Percentiles rank a stretch among this genome's conserved stretches.
Conservation (phyloP, 495 filamentous ascomycete genomes). For the Trichoderma asperelloides region DNA sequence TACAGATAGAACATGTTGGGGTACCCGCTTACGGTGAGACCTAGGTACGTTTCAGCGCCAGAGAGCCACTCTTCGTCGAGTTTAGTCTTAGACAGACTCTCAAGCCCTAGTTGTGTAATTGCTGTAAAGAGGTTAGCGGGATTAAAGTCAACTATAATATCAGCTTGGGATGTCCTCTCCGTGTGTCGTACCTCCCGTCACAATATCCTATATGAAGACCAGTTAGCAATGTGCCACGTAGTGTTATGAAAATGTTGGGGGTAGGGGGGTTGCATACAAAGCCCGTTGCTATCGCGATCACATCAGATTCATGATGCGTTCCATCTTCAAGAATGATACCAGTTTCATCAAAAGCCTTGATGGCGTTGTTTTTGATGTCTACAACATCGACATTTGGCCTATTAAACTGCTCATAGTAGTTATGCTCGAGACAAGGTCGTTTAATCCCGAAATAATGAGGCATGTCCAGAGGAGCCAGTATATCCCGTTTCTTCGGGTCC, state of each 20-base stretch:
- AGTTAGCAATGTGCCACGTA: not conserved
- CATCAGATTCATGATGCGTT: slow-evolving; percentile 37
- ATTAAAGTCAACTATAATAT: not conserved
- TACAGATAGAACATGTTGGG: slow-evolving; percentile 48
- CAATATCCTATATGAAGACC: not conserved
- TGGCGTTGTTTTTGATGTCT: slow-evolving; percentile 36
- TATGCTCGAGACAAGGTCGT: slow-evolving; percentile 39
- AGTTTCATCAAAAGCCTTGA: slow-evolving; percentile 28
- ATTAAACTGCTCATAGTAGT: slow-evolving; percentile 46
- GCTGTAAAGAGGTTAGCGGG: not conserved
- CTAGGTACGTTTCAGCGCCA: slow-evolving; percentile 40
- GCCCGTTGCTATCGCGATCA: slow-evolving; percentile 47
- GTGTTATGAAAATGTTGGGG: not conserved
- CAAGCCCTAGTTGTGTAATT: not conserved
- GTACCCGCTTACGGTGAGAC: slow-evolving; percentile 36
- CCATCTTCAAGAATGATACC: slow-evolving; percentile 36
- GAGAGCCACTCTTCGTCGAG: slow-evolving; percentile 40
- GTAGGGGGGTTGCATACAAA: slow-evolving; percentile 35
- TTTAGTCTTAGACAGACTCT: slow-evolving; percentile 6
- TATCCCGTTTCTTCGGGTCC: slow-evolving; percentile 37
- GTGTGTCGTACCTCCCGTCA: not conserved
- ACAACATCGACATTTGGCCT: slow-evolving; percentile 40
- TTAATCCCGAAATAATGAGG: slow-evolving; percentile 40
- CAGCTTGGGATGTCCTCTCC: not conserved
- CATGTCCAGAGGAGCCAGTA: slow-evolving; percentile 36